A percentile compares a stretch with the other conserved stretches of the same genome.
These are phyloP conservation scores for Candida berthetii DNA, from an alignment of 805 yeast species.

Conservation along the genomic window DNA sequence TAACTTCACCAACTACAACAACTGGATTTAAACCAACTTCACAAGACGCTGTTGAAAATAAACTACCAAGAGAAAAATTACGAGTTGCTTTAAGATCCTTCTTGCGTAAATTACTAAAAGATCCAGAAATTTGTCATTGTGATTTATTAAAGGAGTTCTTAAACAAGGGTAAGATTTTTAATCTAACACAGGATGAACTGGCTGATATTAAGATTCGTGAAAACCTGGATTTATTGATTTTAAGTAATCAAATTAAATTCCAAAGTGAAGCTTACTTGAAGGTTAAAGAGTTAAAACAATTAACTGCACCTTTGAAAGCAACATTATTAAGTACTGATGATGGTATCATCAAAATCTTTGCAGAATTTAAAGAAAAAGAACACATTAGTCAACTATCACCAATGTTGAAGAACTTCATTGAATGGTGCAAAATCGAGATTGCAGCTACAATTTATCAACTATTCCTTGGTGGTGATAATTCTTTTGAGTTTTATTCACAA, in stretches of 20 bases:
- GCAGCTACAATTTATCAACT: slow-evolving; percentile 81
- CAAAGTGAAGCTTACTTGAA: slow-evolving; percentile 61
- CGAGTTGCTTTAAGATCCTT: slow-evolving; percentile 77
- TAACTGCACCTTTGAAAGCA: slow-evolving; percentile 54
- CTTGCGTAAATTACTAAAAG: slow-evolving; percentile 43
- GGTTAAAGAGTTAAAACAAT: slow-evolving; percentile 45
- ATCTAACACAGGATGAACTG: slow-evolving; percentile 35
- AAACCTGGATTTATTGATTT: slow-evolving; percentile 53
- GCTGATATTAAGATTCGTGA: slow-evolving; percentile 54
- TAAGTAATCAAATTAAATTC: slow-evolving; percentile 63
- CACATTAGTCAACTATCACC: slow-evolving; percentile 57
- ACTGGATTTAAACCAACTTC: not conserved
- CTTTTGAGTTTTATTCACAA: slow-evolving; percentile 70
- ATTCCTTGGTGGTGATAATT: slow-evolving; percentile 75
- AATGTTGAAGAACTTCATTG: slow-evolving; percentile 61
- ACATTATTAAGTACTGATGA: slow-evolving; percentile 42
- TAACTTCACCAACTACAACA: not conserved
- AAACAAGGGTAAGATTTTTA: slow-evolving; percentile 27
- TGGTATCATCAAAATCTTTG: slow-evolving; percentile 56
- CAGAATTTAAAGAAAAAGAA: slow-evolving; percentile 54
- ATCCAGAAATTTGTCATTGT: slow-evolving; percentile 50
- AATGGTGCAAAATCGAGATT: slow-evolving; percentile 77
- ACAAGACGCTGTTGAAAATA: slow-evolving; percentile 7
- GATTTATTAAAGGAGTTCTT: slow-evolving; percentile 49
- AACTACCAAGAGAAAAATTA: slow-evolving; percentile 65